Evolutionary conservation across 1,284 basidiomycete species (phyloP).

Genomic region (Tylopilus sp.): DNA sequence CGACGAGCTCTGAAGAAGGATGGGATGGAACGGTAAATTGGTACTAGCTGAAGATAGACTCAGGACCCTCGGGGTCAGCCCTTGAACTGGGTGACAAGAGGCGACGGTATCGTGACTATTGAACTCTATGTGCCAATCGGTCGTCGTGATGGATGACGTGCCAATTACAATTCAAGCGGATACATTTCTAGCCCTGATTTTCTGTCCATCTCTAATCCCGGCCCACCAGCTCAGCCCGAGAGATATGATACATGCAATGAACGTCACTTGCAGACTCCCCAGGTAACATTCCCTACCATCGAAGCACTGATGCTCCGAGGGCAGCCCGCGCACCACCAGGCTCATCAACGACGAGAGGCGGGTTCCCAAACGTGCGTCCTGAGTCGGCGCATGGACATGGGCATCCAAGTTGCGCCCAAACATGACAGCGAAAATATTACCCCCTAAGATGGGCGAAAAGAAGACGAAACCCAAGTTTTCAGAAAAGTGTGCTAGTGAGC

Average conservation of each 20-base stretch:
- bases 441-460: slow-evolving; percentile 74
- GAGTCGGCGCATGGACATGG: slow-evolving; percentile 57
- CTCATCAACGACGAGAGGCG: slow-evolving; percentile 1
- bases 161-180: background rate
- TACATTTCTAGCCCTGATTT: slow-evolving; percentile 6
- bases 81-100: no score
- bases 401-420: slow-evolving; percentile 67
- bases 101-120: no score
- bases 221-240: slow-evolving; percentile 44
- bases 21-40: background rate
- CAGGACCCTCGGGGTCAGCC: no score
- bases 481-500: slow-evolving; percentile 56
- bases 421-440: slow-evolving; percentile 80
- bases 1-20: slow-evolving; percentile 3
- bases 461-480: slow-evolving; percentile 86
- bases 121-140: no score
- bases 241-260: slow-evolving; percentile 42
- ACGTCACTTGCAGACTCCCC: slow-evolving; percentile 44
- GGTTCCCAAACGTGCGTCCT: background rate
- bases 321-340: slow-evolving; percentile 21
- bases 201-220: slow-evolving; percentile 37
- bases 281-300: slow-evolving; percentile 46
- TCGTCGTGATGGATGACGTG: no score
- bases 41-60: no score
- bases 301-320: slow-evolving; percentile 42